A percentile compares a stretch with the other conserved stretches of the same genome.
Evolutionary conservation across 1,284 basidiomycete genomes (phyloP).

Genomic region (Rhodotorula sp.): DNA sequence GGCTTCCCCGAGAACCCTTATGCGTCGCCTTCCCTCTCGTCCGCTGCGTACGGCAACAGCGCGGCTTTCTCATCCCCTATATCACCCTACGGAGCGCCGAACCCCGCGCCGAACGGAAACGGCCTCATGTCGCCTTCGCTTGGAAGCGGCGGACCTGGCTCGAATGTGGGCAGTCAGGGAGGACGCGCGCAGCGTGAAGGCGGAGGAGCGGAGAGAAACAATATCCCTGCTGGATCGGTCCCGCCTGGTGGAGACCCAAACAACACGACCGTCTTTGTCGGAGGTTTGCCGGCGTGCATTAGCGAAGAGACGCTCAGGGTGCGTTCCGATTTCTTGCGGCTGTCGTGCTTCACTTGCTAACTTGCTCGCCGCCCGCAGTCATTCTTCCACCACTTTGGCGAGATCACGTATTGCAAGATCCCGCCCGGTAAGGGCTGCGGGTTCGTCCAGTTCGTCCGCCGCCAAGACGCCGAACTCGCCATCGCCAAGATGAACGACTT

Average conservation of each 20-base stretch:
- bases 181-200: background rate
- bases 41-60: background rate
- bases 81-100: conserved; percentile 5
- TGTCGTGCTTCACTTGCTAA: background rate
- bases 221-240: conserved; percentile 56
- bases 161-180: too few species aligned
- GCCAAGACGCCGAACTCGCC: conserved; percentile 84
- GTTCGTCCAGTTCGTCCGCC: conserved; percentile 89
- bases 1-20: conserved; percentile 4
- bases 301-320: conserved; percentile 79
- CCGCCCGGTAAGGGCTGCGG: conserved; percentile 93
- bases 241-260: conserved; percentile 68
- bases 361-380: conserved; percentile 43
- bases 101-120: background rate
- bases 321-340: background rate
- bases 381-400: conserved; percentile 84
- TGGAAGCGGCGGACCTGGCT: too few species aligned
- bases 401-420: conserved; percentile 93
- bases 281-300: conserved; percentile 78
- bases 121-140: background rate
- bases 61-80: background rate
- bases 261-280: conserved; percentile 90
- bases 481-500: conserved; percentile 97
- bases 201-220: background rate
- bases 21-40: conserved; percentile 12